Percentiles rank a stretch among this genome's conserved stretches.
Conservation (phyloP, 345 rosid species). For the Acer yangbiense region DNA sequence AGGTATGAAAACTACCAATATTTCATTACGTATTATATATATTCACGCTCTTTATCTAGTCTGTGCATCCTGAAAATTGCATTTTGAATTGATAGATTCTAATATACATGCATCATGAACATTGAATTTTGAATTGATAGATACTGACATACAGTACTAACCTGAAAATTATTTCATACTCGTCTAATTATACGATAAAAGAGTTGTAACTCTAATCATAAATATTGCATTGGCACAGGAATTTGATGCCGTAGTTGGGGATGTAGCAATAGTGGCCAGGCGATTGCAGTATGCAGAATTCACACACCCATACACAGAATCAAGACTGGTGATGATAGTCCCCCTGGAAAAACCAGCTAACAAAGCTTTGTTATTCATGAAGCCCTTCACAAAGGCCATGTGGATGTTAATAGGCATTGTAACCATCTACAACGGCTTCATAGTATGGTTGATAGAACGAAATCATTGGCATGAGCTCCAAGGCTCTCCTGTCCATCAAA, state of each 20-base stretch:
- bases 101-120: no score
- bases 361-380: constrained; percentile 22
- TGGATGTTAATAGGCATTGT: constrained; percentile 21
- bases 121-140: no score
- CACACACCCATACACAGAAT: constrained; percentile 29
- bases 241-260: constrained; percentile 20
- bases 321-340: constrained; percentile 27
- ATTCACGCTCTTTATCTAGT: no score
- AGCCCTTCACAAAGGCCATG: constrained; percentile 27
- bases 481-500: constrained; percentile 17
- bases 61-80: no score
- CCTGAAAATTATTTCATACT: no score
- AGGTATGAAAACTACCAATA: constrained; percentile 6
- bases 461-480: constrained; percentile 2
- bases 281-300: constrained; percentile 27
- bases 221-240: constrained; percentile 12
- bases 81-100: no score
- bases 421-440: constrained; percentile 30
- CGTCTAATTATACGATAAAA: no score
- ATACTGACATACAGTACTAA: no score
- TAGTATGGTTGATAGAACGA: constrained; percentile 29
- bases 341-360: constrained; percentile 7
- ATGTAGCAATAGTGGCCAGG: constrained; percentile 15
- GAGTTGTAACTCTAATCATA: no score
- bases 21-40: not conserved